phyloP scores from a whole-genome alignment of 495 filamentous ascomycete genomes.

The Aspergillus campestris region DNA sequence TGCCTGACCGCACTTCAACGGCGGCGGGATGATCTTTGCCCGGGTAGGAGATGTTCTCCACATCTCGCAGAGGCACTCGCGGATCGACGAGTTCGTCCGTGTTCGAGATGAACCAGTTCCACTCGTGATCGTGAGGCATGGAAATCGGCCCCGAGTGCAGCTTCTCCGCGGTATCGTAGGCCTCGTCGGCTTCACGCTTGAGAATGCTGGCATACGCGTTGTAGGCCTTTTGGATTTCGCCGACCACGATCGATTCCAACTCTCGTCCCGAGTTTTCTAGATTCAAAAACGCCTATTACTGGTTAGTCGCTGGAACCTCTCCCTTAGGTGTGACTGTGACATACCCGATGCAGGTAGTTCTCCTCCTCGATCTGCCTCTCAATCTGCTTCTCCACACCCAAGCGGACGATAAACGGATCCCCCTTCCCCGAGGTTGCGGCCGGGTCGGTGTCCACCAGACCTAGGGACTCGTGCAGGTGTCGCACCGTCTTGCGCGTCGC shows the following conservation, averaged over 20 bases:
- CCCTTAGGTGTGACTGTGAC: constrained; percentile 7
- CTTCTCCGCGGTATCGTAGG: constrained; percentile 67
- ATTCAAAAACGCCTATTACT: constrained; percentile 76
- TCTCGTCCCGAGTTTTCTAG: constrained; percentile 91
- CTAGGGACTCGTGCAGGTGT: constrained; percentile 70
- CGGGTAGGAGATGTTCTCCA: constrained; percentile 88
- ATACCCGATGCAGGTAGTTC: constrained; percentile 88
- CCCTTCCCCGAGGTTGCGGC: constrained; percentile 69
- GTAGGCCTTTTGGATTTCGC: constrained; percentile 96
- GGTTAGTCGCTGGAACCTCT: constrained; percentile 16
- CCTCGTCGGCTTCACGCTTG: constrained; percentile 78
- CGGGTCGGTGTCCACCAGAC: constrained; percentile 66
- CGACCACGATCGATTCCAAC: constrained; percentile 88
- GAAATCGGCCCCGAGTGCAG: constrained; percentile 76
- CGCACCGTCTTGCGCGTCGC: constrained; percentile 58
- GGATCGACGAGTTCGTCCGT: constrained; percentile 89
- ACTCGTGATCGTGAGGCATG: constrained; percentile 88
- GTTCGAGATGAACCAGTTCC: constrained; percentile 71
- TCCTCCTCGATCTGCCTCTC: constrained; percentile 93
- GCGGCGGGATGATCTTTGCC: constrained; percentile 82
- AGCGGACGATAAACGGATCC: constrained; percentile 80
- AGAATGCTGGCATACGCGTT: constrained; percentile 85
- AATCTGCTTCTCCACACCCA: constrained; percentile 79
- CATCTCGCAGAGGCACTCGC: constrained; percentile 61
- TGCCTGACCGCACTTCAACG: constrained; percentile 76